These are phyloP conservation scores for Dendrocalamus sinicus DNA, from an alignment of 176 grass and related monocot genomes.

Conservation along the genomic window DNA sequence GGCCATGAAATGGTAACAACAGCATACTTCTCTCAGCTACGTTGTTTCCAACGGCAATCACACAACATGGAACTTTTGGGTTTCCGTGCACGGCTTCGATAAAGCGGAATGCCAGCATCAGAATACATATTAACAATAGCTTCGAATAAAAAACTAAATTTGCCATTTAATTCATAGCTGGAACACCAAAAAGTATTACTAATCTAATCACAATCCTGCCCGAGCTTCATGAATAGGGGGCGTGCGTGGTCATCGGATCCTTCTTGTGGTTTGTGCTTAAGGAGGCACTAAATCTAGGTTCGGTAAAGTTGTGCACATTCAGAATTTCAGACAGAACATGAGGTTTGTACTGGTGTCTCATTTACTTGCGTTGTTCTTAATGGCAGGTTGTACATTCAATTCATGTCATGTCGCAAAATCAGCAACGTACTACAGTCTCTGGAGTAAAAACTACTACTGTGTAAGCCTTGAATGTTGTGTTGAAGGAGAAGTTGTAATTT, in stretches of 20 bases:
- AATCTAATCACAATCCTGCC: slow-evolving; percentile 38
- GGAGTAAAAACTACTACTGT: not conserved
- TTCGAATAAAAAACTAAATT: not conserved
- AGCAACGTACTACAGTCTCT: not conserved
- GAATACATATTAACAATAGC: slow-evolving; percentile 10
- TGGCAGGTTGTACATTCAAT: slow-evolving; percentile 31
- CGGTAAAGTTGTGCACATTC: slow-evolving; percentile 28
- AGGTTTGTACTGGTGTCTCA: slow-evolving; percentile 24
- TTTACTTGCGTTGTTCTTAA: slow-evolving; percentile 4
- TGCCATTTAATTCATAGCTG: slow-evolving; percentile 2
- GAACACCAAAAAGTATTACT: not conserved
- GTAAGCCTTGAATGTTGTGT: not conserved
- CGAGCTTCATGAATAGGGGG: not conserved
- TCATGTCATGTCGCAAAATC: slow-evolving; percentile 37
- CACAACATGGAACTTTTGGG: slow-evolving; percentile 48
- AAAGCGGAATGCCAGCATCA: slow-evolving; percentile 32
- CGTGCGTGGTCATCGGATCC: slow-evolving; percentile 26
- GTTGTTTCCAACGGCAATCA: slow-evolving; percentile 23
- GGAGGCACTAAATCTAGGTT: slow-evolving; percentile 28
- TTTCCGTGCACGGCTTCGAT: slow-evolving; percentile 33
- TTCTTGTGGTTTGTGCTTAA: slow-evolving; percentile 13
- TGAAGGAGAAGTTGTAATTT: no score
- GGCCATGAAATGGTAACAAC: slow-evolving; percentile 11
- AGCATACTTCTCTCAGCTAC: slow-evolving; percentile 32
- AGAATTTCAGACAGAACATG: slow-evolving; percentile 53